Base-by-base conservation (phyloP, 2,329 filamentous ascomycete genomes). In the Talaromyces funiculosus region DNA sequence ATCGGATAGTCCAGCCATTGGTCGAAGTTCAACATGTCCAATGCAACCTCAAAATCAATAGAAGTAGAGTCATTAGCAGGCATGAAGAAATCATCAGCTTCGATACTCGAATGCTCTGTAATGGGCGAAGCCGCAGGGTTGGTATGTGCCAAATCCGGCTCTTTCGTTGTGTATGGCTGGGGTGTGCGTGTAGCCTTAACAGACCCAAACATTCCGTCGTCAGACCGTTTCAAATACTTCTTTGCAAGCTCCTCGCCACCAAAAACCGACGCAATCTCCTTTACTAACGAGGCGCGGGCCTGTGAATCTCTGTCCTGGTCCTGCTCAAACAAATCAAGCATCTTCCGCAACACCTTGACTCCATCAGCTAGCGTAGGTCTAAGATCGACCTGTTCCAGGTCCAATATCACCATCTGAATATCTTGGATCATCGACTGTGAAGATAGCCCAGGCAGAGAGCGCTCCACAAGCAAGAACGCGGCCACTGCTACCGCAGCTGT, bases 401-500 rank as follows among this genome's bases (percentile, higher is more conserved):
- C 68, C 2, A 61, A 59, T 24, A 69, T 67, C 22, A 69, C 67
- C 65, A 65, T 67, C 42, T 70, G 64, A 35, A 69, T 63, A 57
- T 68, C 65, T 12, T 63, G 57, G 16, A 66, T 58, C 43, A 67
- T 67, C 20, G 62, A 64, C 9, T 67, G 63, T 24, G 63, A 42
- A 8, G 62, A 60, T 33, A 64, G 51, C 16, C 61, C 63, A 4
- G 67, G 68, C 33, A 68, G 63, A 2, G 66, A 64, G 14, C 67
- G 62, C 56, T 70, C 68, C 18, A 70, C 68, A 3, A 70, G 65
- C 37, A 70, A 53, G 18, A 70, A 67, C 3, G 66, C 65, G 10
- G 66, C 68, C 24, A 69, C 53, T 35, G 68, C 65, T 6, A 70
- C 67, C 0, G 68, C 68, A 20, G 67, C 68, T 9, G 68, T 68